Conservation (phyloP, 1,284 basidiomycete genomes). For the Somion occarium region DNA sequence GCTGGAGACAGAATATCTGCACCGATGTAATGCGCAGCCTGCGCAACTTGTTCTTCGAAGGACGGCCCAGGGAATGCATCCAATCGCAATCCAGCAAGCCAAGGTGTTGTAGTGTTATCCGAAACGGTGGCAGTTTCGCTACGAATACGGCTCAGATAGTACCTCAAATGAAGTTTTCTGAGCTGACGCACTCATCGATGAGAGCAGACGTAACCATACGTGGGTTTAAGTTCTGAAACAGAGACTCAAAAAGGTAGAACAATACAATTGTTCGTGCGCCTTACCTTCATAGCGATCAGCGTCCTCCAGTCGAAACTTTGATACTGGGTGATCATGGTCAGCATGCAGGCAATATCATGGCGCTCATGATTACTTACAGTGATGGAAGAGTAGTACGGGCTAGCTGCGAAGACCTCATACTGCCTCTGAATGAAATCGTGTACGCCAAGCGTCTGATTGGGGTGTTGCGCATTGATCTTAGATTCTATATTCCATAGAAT, state of each 20-base stretch:
- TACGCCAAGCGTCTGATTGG: constrained; percentile 53
- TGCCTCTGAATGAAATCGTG: constrained; percentile 66
- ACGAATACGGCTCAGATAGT: constrained; percentile 2
- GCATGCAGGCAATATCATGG: too few species aligned
- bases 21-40: constrained; percentile 63
- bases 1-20: constrained; percentile 68
- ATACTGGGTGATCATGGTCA: too few species aligned
- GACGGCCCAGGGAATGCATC: constrained; percentile 53
- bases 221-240: constrained; percentile 42
- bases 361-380: constrained; percentile 51
- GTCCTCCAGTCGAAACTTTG: constrained; percentile 79
- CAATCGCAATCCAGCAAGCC: constrained; percentile 60
- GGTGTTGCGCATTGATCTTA: constrained; percentile 60
- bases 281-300: constrained; percentile 63
- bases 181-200: constrained; percentile 46
- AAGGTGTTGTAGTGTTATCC: constrained; percentile 42
- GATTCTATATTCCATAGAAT: constrained; percentile 78
- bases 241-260: too few species aligned
- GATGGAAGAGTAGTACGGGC: constrained; percentile 53
- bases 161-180: background rate
- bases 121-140: constrained; percentile 39
- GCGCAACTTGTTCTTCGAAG: constrained; percentile 47
- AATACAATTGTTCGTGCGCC: constrained; percentile 5
- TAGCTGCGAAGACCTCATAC: constrained; percentile 49
- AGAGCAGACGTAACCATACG: constrained; percentile 55